Conservation (phyloP, 176 grass and related monocot species). For the Carex pumila region DNA sequence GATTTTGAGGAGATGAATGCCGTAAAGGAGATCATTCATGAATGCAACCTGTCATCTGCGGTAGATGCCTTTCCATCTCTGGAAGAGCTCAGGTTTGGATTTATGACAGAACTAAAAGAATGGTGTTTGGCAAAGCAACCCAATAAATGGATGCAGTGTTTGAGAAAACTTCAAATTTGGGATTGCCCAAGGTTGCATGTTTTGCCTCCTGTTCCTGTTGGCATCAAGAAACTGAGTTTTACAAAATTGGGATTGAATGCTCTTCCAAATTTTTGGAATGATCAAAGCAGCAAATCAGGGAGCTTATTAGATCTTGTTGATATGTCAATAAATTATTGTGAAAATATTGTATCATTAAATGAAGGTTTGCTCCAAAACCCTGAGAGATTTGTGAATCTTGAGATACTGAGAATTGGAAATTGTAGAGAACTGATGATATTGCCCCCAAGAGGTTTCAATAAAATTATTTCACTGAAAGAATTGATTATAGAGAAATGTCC, state of each 20-base stretch:
- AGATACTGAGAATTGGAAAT: neutral
- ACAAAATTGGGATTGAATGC: neutral
- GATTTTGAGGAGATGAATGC: neutral
- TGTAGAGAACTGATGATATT: neutral
- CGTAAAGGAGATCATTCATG: neutral
- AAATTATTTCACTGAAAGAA: conserved; percentile 12
- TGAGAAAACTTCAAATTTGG: neutral
- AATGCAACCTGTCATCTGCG: neutral
- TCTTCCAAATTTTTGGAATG: neutral
- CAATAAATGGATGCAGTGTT: neutral
- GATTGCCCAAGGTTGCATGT: neutral
- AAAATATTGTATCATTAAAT: neutral
- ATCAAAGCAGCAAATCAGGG: neutral
- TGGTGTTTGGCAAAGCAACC: neutral
- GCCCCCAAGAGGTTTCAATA: conserved; percentile 4
- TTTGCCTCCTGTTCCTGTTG: neutral
- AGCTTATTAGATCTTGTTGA: neutral
- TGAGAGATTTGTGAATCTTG: neutral
- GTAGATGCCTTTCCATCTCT: conserved; percentile 12
- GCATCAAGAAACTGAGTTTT: neutral
- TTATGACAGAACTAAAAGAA: neutral
- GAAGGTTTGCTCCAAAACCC: neutral
- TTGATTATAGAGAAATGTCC: neutral
- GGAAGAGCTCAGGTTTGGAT: neutral
- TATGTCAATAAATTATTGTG: neutral